Evolutionary conservation across 1,284 basidiomycete species (phyloP).

Genomic region (Malassezia brasiliensis): DNA sequence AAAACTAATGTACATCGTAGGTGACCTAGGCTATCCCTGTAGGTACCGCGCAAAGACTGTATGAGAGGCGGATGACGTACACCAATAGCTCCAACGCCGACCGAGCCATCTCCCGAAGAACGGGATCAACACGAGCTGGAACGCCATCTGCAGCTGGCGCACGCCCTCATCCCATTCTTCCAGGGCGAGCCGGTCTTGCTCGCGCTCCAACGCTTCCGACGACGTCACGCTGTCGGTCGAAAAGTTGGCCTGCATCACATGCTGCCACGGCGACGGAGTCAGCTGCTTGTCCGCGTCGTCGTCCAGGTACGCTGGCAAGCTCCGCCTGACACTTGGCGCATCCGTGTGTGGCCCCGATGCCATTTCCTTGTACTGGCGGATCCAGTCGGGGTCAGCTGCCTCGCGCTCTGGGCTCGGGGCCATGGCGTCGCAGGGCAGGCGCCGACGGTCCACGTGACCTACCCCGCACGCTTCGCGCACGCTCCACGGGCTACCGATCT

Average conservation of each 20-base stretch:
- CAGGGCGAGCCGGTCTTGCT: conserved; percentile 58
- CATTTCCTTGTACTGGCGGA: conserved; percentile 1
- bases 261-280: conserved; percentile 1
- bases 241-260: not conserved
- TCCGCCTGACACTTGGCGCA: not conserved
- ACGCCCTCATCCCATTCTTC: conserved; percentile 86
- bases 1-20: not conserved
- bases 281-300: not conserved
- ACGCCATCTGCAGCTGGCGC: conserved; percentile 67
- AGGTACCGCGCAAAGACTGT: conserved; percentile 10
- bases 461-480: too few relatives aligned
- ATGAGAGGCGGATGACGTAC: conserved; percentile 4
- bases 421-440: too few relatives aligned
- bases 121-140: conserved; percentile 70
- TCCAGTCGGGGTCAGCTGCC: not conserved
- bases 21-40: not conserved
- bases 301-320: conserved; percentile 9
- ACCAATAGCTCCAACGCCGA: conserved; percentile 71
- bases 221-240: conserved; percentile 40
- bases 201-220: conserved; percentile 60
- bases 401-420: too few relatives aligned
- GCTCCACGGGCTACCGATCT: too few relatives aligned
- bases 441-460: too few relatives aligned
- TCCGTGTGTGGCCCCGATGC: not conserved
- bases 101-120: conserved; percentile 80